A percentile compares a stretch with the other conserved stretches of the same genome.
phyloP scores from a whole-genome alignment of 441 rosid species.

The Brassica balearica region DNA sequence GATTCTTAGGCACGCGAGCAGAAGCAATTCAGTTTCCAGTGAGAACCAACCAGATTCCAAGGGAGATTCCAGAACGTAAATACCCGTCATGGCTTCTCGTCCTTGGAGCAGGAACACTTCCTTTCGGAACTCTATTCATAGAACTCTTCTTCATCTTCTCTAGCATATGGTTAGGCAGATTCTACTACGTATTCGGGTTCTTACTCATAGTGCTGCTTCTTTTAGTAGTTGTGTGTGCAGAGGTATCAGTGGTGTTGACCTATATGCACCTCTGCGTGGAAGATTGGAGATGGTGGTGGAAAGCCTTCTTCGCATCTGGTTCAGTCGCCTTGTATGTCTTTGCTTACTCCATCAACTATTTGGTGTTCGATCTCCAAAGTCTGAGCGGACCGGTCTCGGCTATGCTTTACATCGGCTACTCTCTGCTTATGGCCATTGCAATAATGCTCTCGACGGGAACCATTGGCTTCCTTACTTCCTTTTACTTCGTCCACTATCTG shows the following conservation, averaged over 20 bases:
- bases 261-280: slow-evolving; percentile 99
- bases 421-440: slow-evolving; percentile 88
- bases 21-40: slow-evolving; percentile 81
- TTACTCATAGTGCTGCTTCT: slow-evolving; percentile 75
- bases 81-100: slow-evolving; percentile 99
- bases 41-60: slow-evolving; percentile 95
- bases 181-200: slow-evolving; percentile 96
- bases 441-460: slow-evolving; percentile 95
- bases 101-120: slow-evolving; percentile 97
- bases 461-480: slow-evolving; percentile 83
- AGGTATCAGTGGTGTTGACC: slow-evolving; percentile 92
- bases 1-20: slow-evolving; percentile 81
- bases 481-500: slow-evolving; percentile 91
- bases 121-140: slow-evolving; percentile 94
- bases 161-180: slow-evolving; percentile 95
- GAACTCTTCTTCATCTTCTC: slow-evolving; percentile 96
- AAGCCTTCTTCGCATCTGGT: slow-evolving; percentile 95
- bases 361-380: slow-evolving; percentile 90
- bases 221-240: slow-evolving; percentile 86
- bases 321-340: slow-evolving; percentile 89
- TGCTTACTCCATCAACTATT: slow-evolving; percentile 87
- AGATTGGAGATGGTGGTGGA: slow-evolving; percentile 99
- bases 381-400: slow-evolving; percentile 96
- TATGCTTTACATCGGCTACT: slow-evolving; percentile 87
- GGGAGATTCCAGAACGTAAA: slow-evolving; percentile 95